A percentile compares a stretch with the other conserved stretches of the same genome.
phyloP scores from a whole-genome alignment of 768 basidiomycete species.

The Plicaturopsis crispa region DNA sequence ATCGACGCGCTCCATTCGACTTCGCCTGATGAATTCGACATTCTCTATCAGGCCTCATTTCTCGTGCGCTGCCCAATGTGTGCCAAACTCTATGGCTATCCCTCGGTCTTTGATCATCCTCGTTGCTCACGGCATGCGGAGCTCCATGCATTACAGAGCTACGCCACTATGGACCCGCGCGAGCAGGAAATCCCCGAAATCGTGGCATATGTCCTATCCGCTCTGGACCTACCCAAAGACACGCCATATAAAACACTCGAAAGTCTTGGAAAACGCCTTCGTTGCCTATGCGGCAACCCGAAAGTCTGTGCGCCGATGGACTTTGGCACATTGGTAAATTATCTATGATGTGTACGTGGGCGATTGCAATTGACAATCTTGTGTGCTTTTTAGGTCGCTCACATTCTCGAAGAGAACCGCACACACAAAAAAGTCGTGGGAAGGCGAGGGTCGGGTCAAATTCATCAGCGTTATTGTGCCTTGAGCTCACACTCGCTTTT shows the following conservation, averaged over 20 bases:
- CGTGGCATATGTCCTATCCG: not conserved
- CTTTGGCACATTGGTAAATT: not conserved
- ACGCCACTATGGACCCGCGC: not conserved
- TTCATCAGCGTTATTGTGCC: not conserved
- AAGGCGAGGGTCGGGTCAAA: not conserved
- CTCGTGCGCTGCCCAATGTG: too few relatives aligned
- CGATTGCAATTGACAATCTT: not conserved
- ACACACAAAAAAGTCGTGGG: not conserved
- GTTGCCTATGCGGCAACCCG: not conserved
- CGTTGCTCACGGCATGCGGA: not conserved
- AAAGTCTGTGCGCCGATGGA: not conserved
- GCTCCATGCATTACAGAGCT: not conserved
- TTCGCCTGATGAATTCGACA: too few relatives aligned
- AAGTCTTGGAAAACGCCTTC: not conserved
- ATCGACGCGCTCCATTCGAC: too few relatives aligned
- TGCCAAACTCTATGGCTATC: too few relatives aligned
- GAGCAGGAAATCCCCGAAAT: not conserved
- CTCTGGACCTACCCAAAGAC: not conserved
- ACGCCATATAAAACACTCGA: not conserved
- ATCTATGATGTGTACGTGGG: not conserved
- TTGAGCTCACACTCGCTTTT: too few relatives aligned
- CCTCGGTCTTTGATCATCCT: not conserved
- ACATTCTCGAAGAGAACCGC: not conserved
- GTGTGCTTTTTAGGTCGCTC: not conserved
- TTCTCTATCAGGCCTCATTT: too few relatives aligned